Conservation (phyloP, 73 alveolate genomes). For the Diophrys appendiculata region DNA sequence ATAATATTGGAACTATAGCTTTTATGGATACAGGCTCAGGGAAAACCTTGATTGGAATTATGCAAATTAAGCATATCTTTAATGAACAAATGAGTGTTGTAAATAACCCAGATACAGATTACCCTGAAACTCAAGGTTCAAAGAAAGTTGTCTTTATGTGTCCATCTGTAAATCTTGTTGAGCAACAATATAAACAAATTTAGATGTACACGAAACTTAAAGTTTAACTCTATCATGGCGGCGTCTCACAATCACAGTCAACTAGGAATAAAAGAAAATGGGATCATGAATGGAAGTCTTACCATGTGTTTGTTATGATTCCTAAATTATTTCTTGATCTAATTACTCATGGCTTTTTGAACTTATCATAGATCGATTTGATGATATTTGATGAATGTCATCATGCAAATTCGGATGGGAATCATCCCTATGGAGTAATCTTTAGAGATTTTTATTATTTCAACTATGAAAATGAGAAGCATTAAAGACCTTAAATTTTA, state of each 20-base stretch:
- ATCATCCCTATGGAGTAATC: slow-evolving; percentile 65
- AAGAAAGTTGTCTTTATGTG: slow-evolving; percentile 36
- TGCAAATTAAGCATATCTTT: no score
- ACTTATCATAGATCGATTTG: slow-evolving; percentile 57
- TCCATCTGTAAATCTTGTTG: slow-evolving; percentile 35
- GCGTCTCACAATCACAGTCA: slow-evolving; percentile 40
- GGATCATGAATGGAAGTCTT: slow-evolving; percentile 20
- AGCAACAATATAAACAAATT: slow-evolving; percentile 58
- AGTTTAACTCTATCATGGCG: slow-evolving; percentile 65
- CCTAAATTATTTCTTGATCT: slow-evolving; percentile 61
- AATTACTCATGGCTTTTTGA: slow-evolving; percentile 61
- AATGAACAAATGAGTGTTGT: no score
- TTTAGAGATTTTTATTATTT: slow-evolving; percentile 67
- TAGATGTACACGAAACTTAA: slow-evolving; percentile 34
- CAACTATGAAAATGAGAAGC: slow-evolving; percentile 20
- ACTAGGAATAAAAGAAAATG: slow-evolving; percentile 40
- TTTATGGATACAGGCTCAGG: slow-evolving; percentile 58
- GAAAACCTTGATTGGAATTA: no score
- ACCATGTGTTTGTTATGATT: slow-evolving; percentile 67
- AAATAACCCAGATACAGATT: no score
- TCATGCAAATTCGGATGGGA: slow-evolving; percentile 52
- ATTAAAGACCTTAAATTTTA: slow-evolving; percentile 50
- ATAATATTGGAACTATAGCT: slow-evolving; percentile 34
- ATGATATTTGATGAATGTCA: slow-evolving; percentile 76
- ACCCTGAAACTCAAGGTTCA: neutral